Evolutionary conservation across 169 alveolate species (phyloP).

Genomic region (Plasmodium knowlesi): DNA sequence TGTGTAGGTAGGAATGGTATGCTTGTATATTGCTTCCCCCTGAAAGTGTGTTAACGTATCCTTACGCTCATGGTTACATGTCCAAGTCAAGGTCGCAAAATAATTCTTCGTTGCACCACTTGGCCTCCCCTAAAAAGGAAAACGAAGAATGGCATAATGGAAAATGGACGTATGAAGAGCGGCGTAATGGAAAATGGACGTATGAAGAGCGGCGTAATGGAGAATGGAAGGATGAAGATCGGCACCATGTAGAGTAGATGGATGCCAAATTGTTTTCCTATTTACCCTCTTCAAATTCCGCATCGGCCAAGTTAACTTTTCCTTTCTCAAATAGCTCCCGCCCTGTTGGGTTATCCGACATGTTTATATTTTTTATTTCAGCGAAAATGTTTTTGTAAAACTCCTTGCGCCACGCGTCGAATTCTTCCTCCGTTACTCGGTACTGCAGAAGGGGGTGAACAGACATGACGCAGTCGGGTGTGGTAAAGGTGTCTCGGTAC

Average conservation of each 20-base stretch:
- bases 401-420: conserved; percentile 70
- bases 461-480: background rate
- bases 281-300: conserved; percentile 51
- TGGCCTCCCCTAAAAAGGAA: conserved; percentile 46
- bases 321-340: conserved; percentile 64
- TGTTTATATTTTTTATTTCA: conserved; percentile 11
- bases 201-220: background rate
- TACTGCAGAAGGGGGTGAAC: conserved; percentile 10
- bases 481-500: background rate
- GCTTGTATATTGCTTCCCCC: background rate
- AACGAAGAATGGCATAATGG: background rate
- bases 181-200: no score
- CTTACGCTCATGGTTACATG: background rate
- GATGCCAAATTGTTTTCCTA: background rate
- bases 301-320: conserved; percentile 24
- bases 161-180: background rate
- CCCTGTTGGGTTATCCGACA: conserved; percentile 67
- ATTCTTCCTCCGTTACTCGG: conserved; percentile 68
- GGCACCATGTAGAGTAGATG: background rate
- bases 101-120: conserved; percentile 62
- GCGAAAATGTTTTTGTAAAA: conserved; percentile 42
- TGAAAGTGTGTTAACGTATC: background rate
- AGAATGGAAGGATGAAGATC: no score
- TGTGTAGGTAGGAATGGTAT: background rate
- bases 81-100: conserved; percentile 62